Evolutionary conservation across 1,284 basidiomycete species (phyloP), one percentile per base, ranked within the genome.

Genomic region (Chondrostereum purpureum): DNA sequence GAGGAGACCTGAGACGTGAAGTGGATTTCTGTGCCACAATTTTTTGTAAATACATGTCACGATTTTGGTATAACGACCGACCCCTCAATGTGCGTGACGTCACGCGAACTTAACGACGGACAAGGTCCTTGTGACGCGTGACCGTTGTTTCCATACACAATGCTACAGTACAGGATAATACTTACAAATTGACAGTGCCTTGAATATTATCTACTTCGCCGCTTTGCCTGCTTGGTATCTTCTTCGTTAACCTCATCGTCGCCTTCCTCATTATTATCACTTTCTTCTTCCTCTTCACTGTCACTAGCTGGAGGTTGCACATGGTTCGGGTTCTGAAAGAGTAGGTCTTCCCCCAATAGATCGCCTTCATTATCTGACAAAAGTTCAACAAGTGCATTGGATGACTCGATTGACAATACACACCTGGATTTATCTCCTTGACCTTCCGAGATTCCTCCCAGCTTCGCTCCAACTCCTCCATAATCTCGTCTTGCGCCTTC

Each of bases 401-500:
- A 3, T 14, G 3, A 6, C 17, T 14, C 10, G 27, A 37, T 11
- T 22, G n/a, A 35, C n/a, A 14, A 20, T 1, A 44, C 50, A 11
- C 33, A 78, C 79, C 73, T 67, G 75, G 72, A 21, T 68, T 63
- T 46, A 64, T 58, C 50, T 31, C 27, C 27, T 31, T 31, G n/a
- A 31, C 27, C n/a, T 31, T 31, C n/a, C 79, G 62, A 2, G 77
- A 73, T 50, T 78, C 70, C 31, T 68, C 68, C 58, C 78, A 80
- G 50, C 73, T 78, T 20, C 68, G 69, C 61, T 91, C 80, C 22
- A 91, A 72, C 53, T 92, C 88, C 10, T 70, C 65, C 52, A 93
- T 82, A 44, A 94, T 86, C 38, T 61, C 60, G 43, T 87, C 80
- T 61, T 92, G 89, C 70, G 78, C 79, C 3, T 61, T 69, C 13